These are phyloP conservation scores for Colletotrichum neosansevieriae DNA, from an alignment of 2,329 filamentous ascomycete genomes.

Conservation along the genomic window DNA sequence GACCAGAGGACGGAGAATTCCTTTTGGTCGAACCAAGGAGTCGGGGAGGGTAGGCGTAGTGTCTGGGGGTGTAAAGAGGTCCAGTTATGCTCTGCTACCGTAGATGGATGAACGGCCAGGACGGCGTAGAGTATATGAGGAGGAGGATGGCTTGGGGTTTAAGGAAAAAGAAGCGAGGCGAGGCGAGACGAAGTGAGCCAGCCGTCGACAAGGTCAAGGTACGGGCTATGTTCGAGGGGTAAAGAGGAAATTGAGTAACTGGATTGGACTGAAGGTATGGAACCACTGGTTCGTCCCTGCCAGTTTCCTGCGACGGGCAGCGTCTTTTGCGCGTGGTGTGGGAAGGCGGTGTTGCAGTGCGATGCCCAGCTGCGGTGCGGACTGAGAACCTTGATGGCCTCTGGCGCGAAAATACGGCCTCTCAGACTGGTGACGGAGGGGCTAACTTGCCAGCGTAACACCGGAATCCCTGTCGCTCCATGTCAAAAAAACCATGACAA, in stretches of 20 bases:
- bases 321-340: constrained; percentile 15
- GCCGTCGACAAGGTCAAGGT: constrained; percentile 23
- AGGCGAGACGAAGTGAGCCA: constrained; percentile 17
- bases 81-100: constrained; percentile 20
- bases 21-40: not conserved
- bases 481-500: constrained; percentile 28
- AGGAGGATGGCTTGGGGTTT: constrained; percentile 8
- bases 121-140: constrained; percentile 14
- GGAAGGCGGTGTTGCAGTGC: constrained; percentile 35
- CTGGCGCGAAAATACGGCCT: constrained; percentile 37
- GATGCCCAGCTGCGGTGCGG: constrained; percentile 30
- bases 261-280: constrained; percentile 7
- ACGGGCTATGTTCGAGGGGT: not conserved
- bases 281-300: constrained; percentile 2
- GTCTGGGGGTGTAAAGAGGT: constrained; percentile 14
- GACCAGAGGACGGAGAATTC: constrained; percentile 14
- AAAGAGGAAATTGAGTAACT: not conserved
- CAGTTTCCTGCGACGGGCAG: not conserved
- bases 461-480: constrained; percentile 32
- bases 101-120: not conserved
- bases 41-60: constrained; percentile 25
- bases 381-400: constrained; percentile 40
- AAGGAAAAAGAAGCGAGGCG: constrained; percentile 10
- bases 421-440: constrained; percentile 38
- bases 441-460: constrained; percentile 37